A percentile compares a stretch with the other conserved stretches of the same genome.
phyloP scores from a whole-genome alignment of 768 basidiomycete species.

The Lanmaoa pseudosensibilis region DNA sequence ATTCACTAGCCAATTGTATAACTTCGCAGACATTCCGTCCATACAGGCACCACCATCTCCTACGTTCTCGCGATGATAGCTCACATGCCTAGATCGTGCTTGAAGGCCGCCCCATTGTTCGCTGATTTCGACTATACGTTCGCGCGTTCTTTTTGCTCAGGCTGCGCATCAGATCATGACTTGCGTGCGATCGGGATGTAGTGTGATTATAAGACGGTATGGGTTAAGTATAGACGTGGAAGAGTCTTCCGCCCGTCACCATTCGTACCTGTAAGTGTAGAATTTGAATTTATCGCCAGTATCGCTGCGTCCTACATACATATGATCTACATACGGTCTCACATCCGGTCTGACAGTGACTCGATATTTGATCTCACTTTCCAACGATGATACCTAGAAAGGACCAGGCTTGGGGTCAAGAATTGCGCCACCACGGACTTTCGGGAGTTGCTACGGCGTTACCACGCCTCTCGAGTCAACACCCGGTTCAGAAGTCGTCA shows the following conservation, averaged over 20 bases:
- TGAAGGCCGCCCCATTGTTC: slow-evolving; percentile 17
- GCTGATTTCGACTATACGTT: slow-evolving; percentile 16
- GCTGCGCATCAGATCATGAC: background rate
- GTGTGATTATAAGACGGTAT: slow-evolving; percentile 18
- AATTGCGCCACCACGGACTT: background rate
- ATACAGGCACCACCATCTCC: background rate
- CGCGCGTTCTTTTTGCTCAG: slow-evolving; percentile 2
- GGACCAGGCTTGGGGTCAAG: background rate
- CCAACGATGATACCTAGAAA: background rate
- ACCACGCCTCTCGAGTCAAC: slow-evolving; percentile 14
- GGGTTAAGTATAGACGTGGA: slow-evolving; percentile 7
- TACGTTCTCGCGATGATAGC: slow-evolving; percentile 6
- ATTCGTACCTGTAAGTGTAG: background rate
- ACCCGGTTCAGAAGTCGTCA: slow-evolving; percentile 11
- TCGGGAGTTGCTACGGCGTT: slow-evolving; percentile 10
- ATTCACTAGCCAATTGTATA: slow-evolving; percentile 1
- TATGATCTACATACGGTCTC: background rate
- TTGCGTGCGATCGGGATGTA: background rate
- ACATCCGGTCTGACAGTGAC: background rate
- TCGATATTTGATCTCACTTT: background rate
- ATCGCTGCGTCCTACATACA: too few species aligned
- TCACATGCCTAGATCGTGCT: slow-evolving; percentile 13
- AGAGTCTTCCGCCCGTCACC: background rate
- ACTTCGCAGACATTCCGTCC: background rate
- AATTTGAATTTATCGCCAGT: background rate